Base-by-base conservation (phyloP, 2,329 filamentous ascomycete genomes). In the Hypoxylon sp. region DNA sequence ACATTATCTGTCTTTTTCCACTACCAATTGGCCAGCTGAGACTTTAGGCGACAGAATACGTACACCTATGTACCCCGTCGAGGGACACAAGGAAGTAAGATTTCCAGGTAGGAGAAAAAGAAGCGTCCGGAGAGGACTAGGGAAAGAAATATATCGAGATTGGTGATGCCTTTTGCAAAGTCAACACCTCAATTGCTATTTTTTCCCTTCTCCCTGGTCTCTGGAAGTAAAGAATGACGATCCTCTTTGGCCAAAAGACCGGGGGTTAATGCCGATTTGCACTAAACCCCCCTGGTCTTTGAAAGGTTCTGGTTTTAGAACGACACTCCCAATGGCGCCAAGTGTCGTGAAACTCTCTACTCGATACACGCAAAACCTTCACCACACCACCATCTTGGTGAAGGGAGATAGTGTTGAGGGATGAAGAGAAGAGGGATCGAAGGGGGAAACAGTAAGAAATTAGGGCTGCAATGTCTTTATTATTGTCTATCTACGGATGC, bases 231-330 rank as follows among this genome's bases (percentile, higher is more conserved):
- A 63, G 54, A 57, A 69, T 64, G 69, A 67, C 66, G 66, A 71
- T 66, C 55, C 29, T 59, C n/a, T 53, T 17, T 57, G 19, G 55
- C 22, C 67, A 69, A 69, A 68, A 66, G 60, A 35, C 69, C 63
- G 67, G 66, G 69, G 69, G 63, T 69, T 22, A 67, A 67, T 71
- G 59, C 66, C 57, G 63, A 60, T 52, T 51, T 57, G 63, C 63
- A 54, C 63, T 69, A 69, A 64, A 39, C 46, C 61, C 65, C 69
- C 69, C 69, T 64, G 63, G 66, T 60, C 57, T 51, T 58, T 66
- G 59, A 47, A 33, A 59, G 52, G 24, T 62, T 58, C 58, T 71
- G 59, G 26, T 65, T 66, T 64, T 64, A 60, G 60, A 63, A 59
- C 57, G n/a, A 63, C 58, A 64, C 67, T 66, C 39, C 55, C 59